Conservation (phyloP, 78 protist species). For the Chrysochromulina parva region DNA sequence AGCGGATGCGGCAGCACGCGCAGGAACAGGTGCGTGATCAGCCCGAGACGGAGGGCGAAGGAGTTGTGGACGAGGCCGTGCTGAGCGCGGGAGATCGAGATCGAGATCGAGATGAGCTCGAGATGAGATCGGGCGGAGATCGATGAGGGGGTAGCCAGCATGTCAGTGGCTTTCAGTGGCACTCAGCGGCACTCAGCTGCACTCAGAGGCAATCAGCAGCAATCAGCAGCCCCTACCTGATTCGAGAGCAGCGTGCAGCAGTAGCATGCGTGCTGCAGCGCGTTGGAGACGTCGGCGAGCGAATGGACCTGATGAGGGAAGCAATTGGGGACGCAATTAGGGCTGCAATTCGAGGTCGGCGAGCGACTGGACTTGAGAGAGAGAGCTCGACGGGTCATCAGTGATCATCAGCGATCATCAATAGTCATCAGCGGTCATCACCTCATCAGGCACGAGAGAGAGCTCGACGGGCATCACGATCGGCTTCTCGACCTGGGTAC, state of each 20-base stretch:
- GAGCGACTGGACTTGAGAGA: not conserved
- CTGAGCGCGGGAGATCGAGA: too few species aligned
- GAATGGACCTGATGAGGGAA: not conserved
- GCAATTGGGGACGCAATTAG: not conserved
- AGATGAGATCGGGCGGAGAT: too few species aligned
- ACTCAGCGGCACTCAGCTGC: too few species aligned
- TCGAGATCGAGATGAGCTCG: too few species aligned
- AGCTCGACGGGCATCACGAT: not conserved
- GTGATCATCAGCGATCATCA: not conserved
- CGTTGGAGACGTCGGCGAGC: not conserved
- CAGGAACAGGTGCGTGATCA: too few species aligned
- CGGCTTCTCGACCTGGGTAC: not conserved
- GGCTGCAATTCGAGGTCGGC: not conserved
- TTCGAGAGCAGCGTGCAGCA: not conserved
- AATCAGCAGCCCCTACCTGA: not conserved
- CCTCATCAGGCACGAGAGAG: not conserved
- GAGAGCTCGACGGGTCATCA: not conserved
- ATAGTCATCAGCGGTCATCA: not conserved
- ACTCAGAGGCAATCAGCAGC: too few species aligned
- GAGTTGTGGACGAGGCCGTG: constrained; percentile 1
- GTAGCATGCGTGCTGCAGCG: not conserved
- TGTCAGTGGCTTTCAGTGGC: too few species aligned
- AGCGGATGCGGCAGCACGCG: constrained; percentile 37
- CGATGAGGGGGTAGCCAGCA: too few species aligned
- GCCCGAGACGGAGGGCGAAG: constrained; percentile 7